These are phyloP conservation scores for Liriodendron chinense DNA, from an alignment of 164 flowering plant species.

Conservation along the genomic window DNA sequence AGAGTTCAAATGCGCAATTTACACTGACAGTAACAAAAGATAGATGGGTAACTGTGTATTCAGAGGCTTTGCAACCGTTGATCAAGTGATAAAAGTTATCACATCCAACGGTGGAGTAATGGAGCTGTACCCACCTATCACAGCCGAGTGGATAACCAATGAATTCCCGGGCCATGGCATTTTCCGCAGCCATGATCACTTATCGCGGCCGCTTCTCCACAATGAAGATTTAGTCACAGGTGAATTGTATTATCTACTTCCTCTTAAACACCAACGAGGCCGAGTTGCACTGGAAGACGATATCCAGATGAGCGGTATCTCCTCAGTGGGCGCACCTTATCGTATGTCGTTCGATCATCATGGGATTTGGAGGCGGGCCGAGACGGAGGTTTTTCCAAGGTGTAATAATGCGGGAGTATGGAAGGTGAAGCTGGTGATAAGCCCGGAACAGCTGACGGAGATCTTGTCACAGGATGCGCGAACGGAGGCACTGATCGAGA, in stretches of 20 bases:
- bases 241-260: conserved; percentile 65
- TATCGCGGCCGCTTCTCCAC: conserved; percentile 56
- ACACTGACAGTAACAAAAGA: neutral
- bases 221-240: conserved; percentile 57
- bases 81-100: conserved; percentile 46
- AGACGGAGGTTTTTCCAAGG: conserved; percentile 37
- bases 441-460: conserved; percentile 62
- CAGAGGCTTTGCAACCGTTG: conserved; percentile 38
- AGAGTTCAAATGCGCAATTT: neutral
- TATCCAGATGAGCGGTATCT: neutral
- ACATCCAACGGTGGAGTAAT: conserved; percentile 75
- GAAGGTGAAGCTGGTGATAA: conserved; percentile 92
- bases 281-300: neutral
- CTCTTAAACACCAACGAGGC: conserved; percentile 30
- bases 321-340: conserved; percentile 41
- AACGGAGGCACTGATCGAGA: conserved; percentile 75
- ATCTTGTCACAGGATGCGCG: conserved; percentile 61
- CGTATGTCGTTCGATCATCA: conserved; percentile 71
- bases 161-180: conserved; percentile 79
- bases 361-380: conserved; percentile 43
- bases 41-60: conserved; percentile 73
- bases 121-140: conserved; percentile 67
- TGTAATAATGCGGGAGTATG: conserved; percentile 45
- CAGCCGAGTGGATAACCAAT: conserved; percentile 54
- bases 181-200: conserved; percentile 45